Conservation (phyloP, 1,284 basidiomycete genomes). For the Vanrija sp. region DNA sequence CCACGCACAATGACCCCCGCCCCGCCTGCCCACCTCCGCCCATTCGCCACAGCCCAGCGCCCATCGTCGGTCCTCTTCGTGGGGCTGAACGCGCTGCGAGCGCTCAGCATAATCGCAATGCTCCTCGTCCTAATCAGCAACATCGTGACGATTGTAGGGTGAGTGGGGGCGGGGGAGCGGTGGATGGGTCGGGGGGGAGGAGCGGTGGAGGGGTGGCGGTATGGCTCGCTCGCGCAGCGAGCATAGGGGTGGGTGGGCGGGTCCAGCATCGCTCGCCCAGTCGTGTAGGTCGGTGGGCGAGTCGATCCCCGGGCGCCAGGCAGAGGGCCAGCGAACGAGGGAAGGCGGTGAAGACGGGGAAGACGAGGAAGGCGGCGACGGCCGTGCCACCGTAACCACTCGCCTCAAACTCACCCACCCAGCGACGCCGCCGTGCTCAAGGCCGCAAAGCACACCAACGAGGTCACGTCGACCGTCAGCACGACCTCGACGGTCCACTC, state of each 20-base stretch:
- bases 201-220: too few species aligned
- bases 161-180: too few species aligned
- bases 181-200: too few species aligned
- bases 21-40: conserved; percentile 19
- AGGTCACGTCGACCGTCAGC: not conserved
- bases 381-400: too few species aligned
- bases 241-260: not conserved
- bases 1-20: conserved; percentile 9
- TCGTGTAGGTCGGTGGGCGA: too few species aligned
- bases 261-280: not conserved
- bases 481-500: not conserved
- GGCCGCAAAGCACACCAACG: conserved; percentile 1
- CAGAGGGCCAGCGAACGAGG: too few species aligned
- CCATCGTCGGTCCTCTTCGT: conserved; percentile 58
- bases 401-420: not conserved
- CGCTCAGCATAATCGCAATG: conserved; percentile 70
- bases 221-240: too few species aligned
- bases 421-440: conserved; percentile 64
- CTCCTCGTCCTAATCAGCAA: conserved; percentile 68
- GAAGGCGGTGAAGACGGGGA: too few species aligned
- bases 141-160: conserved; percentile 69
- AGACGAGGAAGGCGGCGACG: too few species aligned
- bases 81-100: conserved; percentile 69
- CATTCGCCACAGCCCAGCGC: conserved; percentile 26
- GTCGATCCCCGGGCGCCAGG: too few species aligned